phyloP scores from a whole-genome alignment of 345 rosid species.

The sweet orange (Citrus sinensis) region DNA sequence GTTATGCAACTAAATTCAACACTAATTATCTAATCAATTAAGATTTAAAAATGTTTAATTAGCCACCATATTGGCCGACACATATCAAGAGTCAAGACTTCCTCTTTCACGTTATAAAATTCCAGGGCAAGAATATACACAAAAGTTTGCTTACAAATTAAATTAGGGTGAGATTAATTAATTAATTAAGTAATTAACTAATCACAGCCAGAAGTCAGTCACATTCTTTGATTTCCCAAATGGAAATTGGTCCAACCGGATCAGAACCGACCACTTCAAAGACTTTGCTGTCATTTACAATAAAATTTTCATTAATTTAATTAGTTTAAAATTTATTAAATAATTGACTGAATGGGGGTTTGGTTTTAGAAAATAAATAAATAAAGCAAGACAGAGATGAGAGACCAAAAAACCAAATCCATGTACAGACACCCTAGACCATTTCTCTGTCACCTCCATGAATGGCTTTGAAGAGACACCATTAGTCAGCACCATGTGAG shows the following conservation, averaged over 20 bases:
- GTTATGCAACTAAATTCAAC: background rate
- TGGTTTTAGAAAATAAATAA: background rate
- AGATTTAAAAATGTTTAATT: background rate
- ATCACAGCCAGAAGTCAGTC: slow-evolving; percentile 4
- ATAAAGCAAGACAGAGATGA: background rate
- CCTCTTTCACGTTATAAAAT: too few relatives aligned
- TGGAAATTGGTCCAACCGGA: slow-evolving; percentile 3
- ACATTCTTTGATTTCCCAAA: slow-evolving; percentile 10
- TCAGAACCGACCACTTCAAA: slow-evolving; percentile 8
- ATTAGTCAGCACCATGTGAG: slow-evolving; percentile 44
- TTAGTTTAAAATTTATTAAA: background rate
- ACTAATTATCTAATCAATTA: background rate
- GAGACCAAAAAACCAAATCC: slow-evolving; percentile 21
- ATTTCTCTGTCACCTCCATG: slow-evolving; percentile 5
- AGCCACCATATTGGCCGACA: background rate
- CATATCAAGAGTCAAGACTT: background rate
- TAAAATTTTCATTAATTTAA: background rate
- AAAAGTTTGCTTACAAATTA: background rate
- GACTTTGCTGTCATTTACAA: slow-evolving; percentile 6
- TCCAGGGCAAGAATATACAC: background rate
- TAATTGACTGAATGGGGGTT: too few relatives aligned
- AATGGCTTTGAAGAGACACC: slow-evolving; percentile 31
- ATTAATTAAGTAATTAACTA: background rate
- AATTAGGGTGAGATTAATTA: background rate
- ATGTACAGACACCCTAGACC: slow-evolving; percentile 42